Conservation (phyloP, 2,329 filamentous ascomycete genomes). For the Plenodomus lindquistii region DNA sequence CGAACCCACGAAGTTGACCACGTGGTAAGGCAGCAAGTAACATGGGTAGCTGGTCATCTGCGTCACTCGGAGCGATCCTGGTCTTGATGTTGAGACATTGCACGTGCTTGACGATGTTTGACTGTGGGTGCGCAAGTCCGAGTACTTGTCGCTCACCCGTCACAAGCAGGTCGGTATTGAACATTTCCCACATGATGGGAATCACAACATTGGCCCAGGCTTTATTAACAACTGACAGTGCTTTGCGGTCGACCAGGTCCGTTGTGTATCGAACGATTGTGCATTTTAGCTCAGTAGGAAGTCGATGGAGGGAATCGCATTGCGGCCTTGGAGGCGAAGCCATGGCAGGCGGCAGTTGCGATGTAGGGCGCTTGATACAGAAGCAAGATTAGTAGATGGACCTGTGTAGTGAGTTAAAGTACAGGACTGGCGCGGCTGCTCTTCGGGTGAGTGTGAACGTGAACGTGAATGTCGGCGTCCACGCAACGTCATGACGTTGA, state of each 20-base stretch:
- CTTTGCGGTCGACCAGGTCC: not conserved
- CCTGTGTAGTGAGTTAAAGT: no score
- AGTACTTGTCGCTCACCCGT: not conserved
- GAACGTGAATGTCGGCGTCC: no score
- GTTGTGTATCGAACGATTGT: not conserved
- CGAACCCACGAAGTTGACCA: not conserved
- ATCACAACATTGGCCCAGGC: not conserved
- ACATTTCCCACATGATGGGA: slow-evolving; percentile 1
- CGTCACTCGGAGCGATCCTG: no score
- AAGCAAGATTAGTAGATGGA: no score
- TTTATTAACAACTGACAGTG: not conserved
- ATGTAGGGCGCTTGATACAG: no score
- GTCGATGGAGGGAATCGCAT: slow-evolving; percentile 1
- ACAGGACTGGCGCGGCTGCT: no score
- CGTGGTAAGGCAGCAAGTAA: not conserved
- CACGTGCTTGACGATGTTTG: slow-evolving; percentile 3
- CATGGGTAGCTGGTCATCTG: no score
- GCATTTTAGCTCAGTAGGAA: slow-evolving; percentile 3
- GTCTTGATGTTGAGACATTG: not conserved
- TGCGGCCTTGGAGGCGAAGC: no score
- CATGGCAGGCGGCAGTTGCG: no score
- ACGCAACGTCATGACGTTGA: no score
- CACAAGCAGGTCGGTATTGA: not conserved
- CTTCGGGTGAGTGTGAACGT: no score
- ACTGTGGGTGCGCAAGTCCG: not conserved